Evolutionary conservation across 2,329 filamentous ascomycete species (phyloP).

Genomic region (Akanthomyces lecanii): DNA sequence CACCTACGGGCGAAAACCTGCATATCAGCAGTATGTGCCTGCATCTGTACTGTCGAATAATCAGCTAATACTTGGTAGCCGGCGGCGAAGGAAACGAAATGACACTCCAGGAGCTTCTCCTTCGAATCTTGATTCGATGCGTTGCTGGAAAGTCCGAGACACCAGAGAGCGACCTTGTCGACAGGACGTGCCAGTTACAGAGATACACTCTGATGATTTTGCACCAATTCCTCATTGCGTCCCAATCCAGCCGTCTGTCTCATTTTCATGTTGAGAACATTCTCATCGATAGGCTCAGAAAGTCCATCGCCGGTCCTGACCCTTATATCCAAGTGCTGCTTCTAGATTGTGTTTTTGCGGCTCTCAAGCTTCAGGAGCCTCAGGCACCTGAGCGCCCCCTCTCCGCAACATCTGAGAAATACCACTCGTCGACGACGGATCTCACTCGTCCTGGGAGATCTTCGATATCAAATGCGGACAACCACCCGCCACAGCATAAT

Average conservation of each 20-base stretch:
- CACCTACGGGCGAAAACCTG: constrained; percentile 25
- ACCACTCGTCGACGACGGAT: constrained; percentile 38
- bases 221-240: constrained; percentile 63
- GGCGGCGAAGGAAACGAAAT: constrained; percentile 50
- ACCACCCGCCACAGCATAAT: constrained; percentile 28
- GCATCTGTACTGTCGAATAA: background rate
- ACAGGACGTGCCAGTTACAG: constrained; percentile 62
- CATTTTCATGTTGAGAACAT: constrained; percentile 65
- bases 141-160: constrained; percentile 32
- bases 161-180: constrained; percentile 24
- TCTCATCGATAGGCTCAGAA: constrained; percentile 64
- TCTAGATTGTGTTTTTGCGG: constrained; percentile 71
- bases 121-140: constrained; percentile 61
- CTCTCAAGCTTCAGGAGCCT: constrained; percentile 61
- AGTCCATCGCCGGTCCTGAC: constrained; percentile 58
- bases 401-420: constrained; percentile 46
- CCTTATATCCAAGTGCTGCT: constrained; percentile 71
- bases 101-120: constrained; percentile 63
- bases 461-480: constrained; percentile 34
- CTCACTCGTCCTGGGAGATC: constrained; percentile 36
- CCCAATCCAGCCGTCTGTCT: constrained; percentile 55
- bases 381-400: constrained; percentile 36
- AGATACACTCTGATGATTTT: constrained; percentile 66
- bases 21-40: constrained; percentile 47
- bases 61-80: constrained; percentile 34